A percentile compares a stretch with the other conserved stretches of the same genome.
Conservation (phyloP, 305 asterid genomes). For the Fraxinus angustifolia region DNA sequence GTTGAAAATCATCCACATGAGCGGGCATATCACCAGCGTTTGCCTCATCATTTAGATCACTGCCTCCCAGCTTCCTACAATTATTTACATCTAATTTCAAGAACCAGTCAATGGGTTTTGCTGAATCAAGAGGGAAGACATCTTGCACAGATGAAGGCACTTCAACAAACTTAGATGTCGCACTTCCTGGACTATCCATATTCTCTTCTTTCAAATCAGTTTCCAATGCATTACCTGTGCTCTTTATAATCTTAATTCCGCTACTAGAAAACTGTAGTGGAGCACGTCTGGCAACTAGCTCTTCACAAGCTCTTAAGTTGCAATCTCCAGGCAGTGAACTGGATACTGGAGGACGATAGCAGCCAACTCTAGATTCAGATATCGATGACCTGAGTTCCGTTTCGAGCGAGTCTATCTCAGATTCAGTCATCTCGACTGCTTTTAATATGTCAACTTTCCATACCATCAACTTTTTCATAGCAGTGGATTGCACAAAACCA, state of each 20-base stretch:
- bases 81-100: conserved; percentile 28
- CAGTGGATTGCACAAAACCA: conserved; percentile 53
- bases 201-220: conserved; percentile 43
- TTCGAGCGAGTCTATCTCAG: conserved; percentile 84
- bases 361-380: conserved; percentile 34
- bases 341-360: conserved; percentile 39
- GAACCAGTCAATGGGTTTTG: conserved; percentile 27
- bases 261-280: conserved; percentile 41
- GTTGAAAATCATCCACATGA: conserved; percentile 28
- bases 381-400: conserved; percentile 60
- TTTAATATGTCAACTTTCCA: conserved; percentile 71
- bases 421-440: conserved; percentile 75
- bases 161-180: conserved; percentile 53
- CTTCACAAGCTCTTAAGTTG: conserved; percentile 32
- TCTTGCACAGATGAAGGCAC: conserved; percentile 33
- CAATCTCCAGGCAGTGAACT: conserved; percentile 33
- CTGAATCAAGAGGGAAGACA: conserved; percentile 24
- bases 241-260: conserved; percentile 32
- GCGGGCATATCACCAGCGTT: conserved; percentile 16
- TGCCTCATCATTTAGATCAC: conserved; percentile 29
- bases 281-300: conserved; percentile 35
- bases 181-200: conserved; percentile 68
- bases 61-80: conserved; percentile 29
- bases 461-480: conserved; percentile 61
- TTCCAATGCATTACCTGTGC: conserved; percentile 30